Evolutionary conservation across 805 yeast genomes (phyloP), one percentile per base, ranked within the genome.

Genomic region (Tetrapisispora namnaoensis): DNA sequence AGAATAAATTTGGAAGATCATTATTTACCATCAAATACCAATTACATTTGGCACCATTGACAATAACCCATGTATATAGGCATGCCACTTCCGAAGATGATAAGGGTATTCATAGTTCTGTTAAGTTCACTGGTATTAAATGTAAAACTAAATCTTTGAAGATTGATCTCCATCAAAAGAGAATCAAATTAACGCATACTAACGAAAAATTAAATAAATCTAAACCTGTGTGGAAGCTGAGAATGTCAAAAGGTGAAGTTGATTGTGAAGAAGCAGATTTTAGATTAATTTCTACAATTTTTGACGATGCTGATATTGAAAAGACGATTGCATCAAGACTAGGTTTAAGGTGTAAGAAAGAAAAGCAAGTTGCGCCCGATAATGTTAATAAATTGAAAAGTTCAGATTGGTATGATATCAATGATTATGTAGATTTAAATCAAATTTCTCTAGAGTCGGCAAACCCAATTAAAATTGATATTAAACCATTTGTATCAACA

Each of bases 351-450:
- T 17, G 59, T 51, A 51, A 48, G 49, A 37, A 47, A 21, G 39
- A 35, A 3, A 28, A 32, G 10, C 42, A 46, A 20, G 16, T 27
- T 8, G 46, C 47, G 2, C 46, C 53, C 3, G 49, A 45, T 11
- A 44, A 34, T 30, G 38, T 39, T 17, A 42, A 40, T n/a, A 44
- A 45, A 16, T 20, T 46, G 30, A 35, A 42, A n/a, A 44, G 50
- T 35, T 43, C 42, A 7, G 42, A 18, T 2, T 89, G 96, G 96
- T 70, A 78, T 44, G 95, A 88, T 58, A 66, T 71, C 21, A 83
- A 84, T 49, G 96, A 89, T 61, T 89, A 77, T 55, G 69, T 77
- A 11, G 96, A 89, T 55, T 59, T 88, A 40, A 86, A 83, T 51
- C 68, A 73, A 44, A 61, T 71, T 11, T 73, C 76, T 5, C 55